Base-by-base conservation (phyloP, 306 rosid genomes). In the Fragaria nilgerrensis region DNA sequence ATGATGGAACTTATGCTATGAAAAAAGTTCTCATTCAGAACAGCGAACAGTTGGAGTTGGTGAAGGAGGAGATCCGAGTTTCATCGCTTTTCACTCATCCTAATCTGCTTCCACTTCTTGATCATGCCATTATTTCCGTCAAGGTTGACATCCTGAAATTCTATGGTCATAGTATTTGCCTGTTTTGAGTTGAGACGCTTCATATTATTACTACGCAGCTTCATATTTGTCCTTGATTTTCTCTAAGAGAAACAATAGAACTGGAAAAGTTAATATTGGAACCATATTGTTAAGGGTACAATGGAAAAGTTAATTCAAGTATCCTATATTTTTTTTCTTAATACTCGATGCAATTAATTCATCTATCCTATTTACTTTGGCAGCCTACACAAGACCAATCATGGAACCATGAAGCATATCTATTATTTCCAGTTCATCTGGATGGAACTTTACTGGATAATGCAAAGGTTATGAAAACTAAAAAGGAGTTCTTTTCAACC, bases 361-460 rank as follows among this genome's bases (percentile, higher is more conserved):
- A 76, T 75, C 56, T 80, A 47, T 78, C 64, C 44, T 64, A 67
- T 67, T 61, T 58, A 32, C 74, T 77, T 83, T 74, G 73, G 68
- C 90, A 96, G 99, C 81, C 92, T 80, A 86, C 98, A 64, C 93
- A 75, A 83, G 98, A 91, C 85, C 79, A 85, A 72, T 89, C 99
- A 76, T 90, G 97, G 99, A 88, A 75, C 82, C 94, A 93, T 85
- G 99, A 96, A 85, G 99, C 98, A 5, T 96, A 91, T 84, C 83
- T 96, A 79, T 80, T 96, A 77, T 96, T 96, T 91, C 98, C 99
- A 62, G 97, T 96, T 87, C 99, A 93, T 85, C 84, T 96, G 89
- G 99, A 93, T 75, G 99, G 98, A 84, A 96, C 99, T 36, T 82
- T 92, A 86, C 84, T 96, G 79, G 99, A 96, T 86, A 91, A 89